Evolutionary conservation across 1,284 basidiomycete genomes (phyloP).

Genomic region (Trametes polyzona): DNA sequence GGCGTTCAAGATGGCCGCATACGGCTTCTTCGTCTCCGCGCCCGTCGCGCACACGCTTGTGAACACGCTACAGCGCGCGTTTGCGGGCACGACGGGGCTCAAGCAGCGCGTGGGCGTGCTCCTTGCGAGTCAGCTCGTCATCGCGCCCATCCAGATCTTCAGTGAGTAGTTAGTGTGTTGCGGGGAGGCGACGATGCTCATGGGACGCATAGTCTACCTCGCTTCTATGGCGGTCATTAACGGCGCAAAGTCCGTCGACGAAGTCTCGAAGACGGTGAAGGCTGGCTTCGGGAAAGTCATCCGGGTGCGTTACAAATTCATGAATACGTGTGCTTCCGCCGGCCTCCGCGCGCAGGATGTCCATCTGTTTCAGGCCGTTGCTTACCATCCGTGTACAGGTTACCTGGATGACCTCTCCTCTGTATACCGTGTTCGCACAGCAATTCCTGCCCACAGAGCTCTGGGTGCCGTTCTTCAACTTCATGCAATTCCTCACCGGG

Average conservation of each 20-base stretch:
- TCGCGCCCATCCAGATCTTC: conserved; percentile 77
- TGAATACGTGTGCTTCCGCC: conserved; percentile 1
- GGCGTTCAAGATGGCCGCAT: conserved; percentile 82
- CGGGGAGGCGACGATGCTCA: too few species aligned
- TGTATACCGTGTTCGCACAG: conserved; percentile 74
- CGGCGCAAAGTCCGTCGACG: conserved; percentile 71
- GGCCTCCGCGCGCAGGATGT: neutral
- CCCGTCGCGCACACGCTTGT: conserved; percentile 80
- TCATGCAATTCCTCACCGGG: conserved; percentile 66
- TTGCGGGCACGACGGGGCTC: conserved; percentile 75
- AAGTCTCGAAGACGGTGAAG: conserved; percentile 73
- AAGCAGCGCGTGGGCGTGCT: conserved; percentile 76
- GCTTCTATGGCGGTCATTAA: conserved; percentile 85
- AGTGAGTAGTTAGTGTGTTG: conserved; percentile 54
- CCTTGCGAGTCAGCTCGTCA: conserved; percentile 76
- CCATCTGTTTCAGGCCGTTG: too few species aligned
- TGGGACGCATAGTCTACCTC: conserved; percentile 51
- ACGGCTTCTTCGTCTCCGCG: conserved; percentile 86
- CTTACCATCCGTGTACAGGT: conserved; percentile 42
- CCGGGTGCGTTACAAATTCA: conserved; percentile 49
- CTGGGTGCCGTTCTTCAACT: conserved; percentile 79
- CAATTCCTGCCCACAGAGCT: conserved; percentile 76
- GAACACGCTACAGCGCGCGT: conserved; percentile 72
- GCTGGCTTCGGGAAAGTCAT: conserved; percentile 79
- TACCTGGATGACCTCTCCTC: conserved; percentile 77